Conservation (phyloP, 352 stramenopile genomes). For the Globisporangium viniferum region DNA sequence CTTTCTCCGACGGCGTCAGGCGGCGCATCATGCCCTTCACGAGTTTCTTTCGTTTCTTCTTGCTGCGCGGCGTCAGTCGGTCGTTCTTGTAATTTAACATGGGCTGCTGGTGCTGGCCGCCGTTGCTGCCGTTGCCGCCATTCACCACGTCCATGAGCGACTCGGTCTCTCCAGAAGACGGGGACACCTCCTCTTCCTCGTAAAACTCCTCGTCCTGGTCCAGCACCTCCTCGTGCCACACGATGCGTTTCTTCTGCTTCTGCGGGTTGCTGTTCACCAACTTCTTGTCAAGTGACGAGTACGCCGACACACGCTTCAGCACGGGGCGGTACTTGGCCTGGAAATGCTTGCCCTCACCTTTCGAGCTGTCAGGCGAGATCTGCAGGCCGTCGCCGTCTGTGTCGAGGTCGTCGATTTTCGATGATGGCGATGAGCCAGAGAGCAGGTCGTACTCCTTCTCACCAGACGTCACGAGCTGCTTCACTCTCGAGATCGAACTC, state of each 20-base stretch:
- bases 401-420: conserved; percentile 70
- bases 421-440: conserved; percentile 40
- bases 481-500: conserved; percentile 56
- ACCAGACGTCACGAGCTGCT: conserved; percentile 46
- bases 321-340: conserved; percentile 45
- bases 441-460: conserved; percentile 78
- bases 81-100: conserved; percentile 63
- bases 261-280: conserved; percentile 21
- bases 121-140: conserved; percentile 2
- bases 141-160: conserved; percentile 40
- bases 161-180: conserved; percentile 34
- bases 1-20: conserved; percentile 77
- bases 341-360: conserved; percentile 63
- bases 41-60: conserved; percentile 83
- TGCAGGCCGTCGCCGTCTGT: conserved; percentile 81
- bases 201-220: conserved; percentile 77
- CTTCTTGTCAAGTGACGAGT: conserved; percentile 51
- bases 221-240: conserved; percentile 78
- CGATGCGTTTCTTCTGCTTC: conserved; percentile 44
- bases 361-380: conserved; percentile 64
- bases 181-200: conserved; percentile 37
- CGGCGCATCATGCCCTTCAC: conserved; percentile 75
- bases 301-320: conserved; percentile 79
- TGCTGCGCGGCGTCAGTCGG: conserved; percentile 58
- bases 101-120: conserved; percentile 31